phyloP scores from a whole-genome alignment of 2,329 filamentous ascomycete genomes.

The Bipolaris cookei region DNA sequence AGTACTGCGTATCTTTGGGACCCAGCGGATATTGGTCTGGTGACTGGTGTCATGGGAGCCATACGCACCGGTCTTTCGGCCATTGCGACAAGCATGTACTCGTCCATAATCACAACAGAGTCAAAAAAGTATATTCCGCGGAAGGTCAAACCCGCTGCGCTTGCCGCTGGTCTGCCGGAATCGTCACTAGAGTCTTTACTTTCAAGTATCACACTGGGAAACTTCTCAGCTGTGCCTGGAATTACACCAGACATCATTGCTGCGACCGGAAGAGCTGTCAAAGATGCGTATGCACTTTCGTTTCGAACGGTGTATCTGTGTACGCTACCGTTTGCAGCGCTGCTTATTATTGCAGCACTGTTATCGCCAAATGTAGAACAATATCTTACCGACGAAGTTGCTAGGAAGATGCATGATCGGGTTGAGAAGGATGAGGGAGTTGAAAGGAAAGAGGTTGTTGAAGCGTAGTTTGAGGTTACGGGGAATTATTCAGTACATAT shows the following conservation, averaged over 20 bases:
- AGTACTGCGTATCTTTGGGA: slow-evolving; percentile 41
- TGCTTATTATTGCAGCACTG: slow-evolving; percentile 48
- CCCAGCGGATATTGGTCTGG: slow-evolving; percentile 42
- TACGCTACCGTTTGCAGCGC: slow-evolving; percentile 46
- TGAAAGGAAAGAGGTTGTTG: slow-evolving; percentile 25
- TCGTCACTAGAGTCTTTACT: slow-evolving; percentile 32
- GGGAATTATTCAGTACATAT: no score
- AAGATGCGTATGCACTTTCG: slow-evolving; percentile 53
- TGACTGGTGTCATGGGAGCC: slow-evolving; percentile 39
- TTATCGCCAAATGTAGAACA: slow-evolving; percentile 54
- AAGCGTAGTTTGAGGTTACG: slow-evolving; percentile 4
- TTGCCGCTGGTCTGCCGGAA: slow-evolving; percentile 32
- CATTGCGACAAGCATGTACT: slow-evolving; percentile 40
- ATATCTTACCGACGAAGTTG: slow-evolving; percentile 54
- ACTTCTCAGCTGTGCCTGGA: slow-evolving; percentile 35
- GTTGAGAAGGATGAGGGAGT: slow-evolving; percentile 17
- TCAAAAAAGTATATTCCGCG: slow-evolving; percentile 33
- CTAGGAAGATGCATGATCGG: slow-evolving; percentile 51
- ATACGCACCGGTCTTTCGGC: slow-evolving; percentile 38
- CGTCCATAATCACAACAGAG: slow-evolving; percentile 40
- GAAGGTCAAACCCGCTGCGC: slow-evolving; percentile 36
- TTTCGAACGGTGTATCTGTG: slow-evolving; percentile 56
- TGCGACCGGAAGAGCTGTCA: slow-evolving; percentile 44
- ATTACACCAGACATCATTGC: slow-evolving; percentile 35
- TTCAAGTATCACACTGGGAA: slow-evolving; percentile 28